Percentiles rank a stretch among this genome's conserved stretches.
phyloP scores from a whole-genome alignment of 768 basidiomycete genomes.

The Tephrocybe sp. region DNA sequence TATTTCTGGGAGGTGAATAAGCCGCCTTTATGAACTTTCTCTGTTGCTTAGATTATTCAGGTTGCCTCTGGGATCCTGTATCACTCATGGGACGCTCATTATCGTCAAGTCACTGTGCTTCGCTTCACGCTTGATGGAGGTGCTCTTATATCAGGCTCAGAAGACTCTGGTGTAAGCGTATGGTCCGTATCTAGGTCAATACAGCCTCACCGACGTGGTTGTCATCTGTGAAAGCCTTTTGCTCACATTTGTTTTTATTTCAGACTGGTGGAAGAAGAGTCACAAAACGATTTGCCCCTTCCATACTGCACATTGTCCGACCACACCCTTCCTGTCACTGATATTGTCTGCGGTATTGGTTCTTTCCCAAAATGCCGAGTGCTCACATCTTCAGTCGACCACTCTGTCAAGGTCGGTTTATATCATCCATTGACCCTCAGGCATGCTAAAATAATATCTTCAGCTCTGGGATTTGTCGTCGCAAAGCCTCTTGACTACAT shows the following conservation, averaged over 20 bases:
- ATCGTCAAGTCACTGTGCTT: slow-evolving; percentile 81
- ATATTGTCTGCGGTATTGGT: slow-evolving; percentile 79
- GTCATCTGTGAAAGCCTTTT: background rate
- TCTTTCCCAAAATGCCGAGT: slow-evolving; percentile 74
- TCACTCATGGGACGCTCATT: slow-evolving; percentile 94
- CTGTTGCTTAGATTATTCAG: slow-evolving; percentile 38
- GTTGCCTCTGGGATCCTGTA: slow-evolving; percentile 91
- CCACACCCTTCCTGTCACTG: slow-evolving; percentile 89
- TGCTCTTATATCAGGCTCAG: slow-evolving; percentile 81
- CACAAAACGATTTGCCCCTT: slow-evolving; percentile 72
- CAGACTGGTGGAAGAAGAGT: slow-evolving; percentile 75
- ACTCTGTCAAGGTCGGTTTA: slow-evolving; percentile 78
- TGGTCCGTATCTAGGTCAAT: slow-evolving; percentile 88
- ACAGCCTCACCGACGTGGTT: slow-evolving; percentile 16
- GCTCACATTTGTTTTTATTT: slow-evolving; percentile 3
- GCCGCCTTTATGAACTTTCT: background rate
- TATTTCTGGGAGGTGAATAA: slow-evolving; percentile 91
- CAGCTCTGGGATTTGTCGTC: slow-evolving; percentile 84
- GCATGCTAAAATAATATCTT: slow-evolving; percentile 8
- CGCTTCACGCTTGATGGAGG: slow-evolving; percentile 83
- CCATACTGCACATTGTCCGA: slow-evolving; percentile 84
- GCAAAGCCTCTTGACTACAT: slow-evolving; percentile 77
- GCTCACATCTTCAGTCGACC: slow-evolving; percentile 83
- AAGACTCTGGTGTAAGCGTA: slow-evolving; percentile 86
- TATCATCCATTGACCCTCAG: background rate